These are phyloP conservation scores for Cyathus striatus DNA, from an alignment of 768 basidiomycete species.

Conservation along the genomic window DNA sequence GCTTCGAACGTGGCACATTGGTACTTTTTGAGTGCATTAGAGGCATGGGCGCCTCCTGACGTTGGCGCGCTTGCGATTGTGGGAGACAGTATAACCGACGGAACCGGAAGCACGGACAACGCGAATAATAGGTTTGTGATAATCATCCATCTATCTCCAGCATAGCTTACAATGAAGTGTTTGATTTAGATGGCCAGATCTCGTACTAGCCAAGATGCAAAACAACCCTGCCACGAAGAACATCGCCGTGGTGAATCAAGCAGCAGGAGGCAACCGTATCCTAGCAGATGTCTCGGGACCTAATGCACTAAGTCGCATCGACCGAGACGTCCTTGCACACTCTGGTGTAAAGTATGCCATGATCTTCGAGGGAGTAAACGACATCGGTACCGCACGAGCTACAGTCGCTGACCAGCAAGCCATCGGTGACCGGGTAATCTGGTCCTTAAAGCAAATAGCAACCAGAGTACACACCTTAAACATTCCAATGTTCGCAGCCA, in stretches of 20 bases:
- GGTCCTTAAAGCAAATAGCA: slow-evolving; percentile 40
- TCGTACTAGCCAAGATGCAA: slow-evolving; percentile 36
- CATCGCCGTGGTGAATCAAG: slow-evolving; percentile 44
- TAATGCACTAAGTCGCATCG: slow-evolving; percentile 40
- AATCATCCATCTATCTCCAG: too few relatives aligned
- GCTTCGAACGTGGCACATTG: slow-evolving; percentile 29
- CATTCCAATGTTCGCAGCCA: slow-evolving; percentile 42
- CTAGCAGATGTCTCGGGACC: slow-evolving; percentile 45
- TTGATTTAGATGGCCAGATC: slow-evolving; percentile 45
- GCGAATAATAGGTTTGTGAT: slow-evolving; percentile 34
- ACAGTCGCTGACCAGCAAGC: slow-evolving; percentile 26
- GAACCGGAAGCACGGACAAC: slow-evolving; percentile 39
- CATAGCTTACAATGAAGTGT: too few relatives aligned
- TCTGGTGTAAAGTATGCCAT: slow-evolving; percentile 40
- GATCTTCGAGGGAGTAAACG: slow-evolving; percentile 53
- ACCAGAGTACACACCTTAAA: slow-evolving; percentile 33
- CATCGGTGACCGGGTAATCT: slow-evolving; percentile 35
- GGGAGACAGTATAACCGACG: slow-evolving; percentile 52
- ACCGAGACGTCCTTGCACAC: slow-evolving; percentile 45
- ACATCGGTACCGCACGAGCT: slow-evolving; percentile 37
- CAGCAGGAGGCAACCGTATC: slow-evolving; percentile 48
- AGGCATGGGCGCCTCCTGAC: slow-evolving; percentile 27
- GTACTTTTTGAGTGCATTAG: slow-evolving; percentile 31
- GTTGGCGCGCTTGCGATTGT: slow-evolving; percentile 33
- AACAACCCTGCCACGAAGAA: slow-evolving; percentile 19